These are phyloP conservation scores for Aureoboletus auriporus DNA, from an alignment of 768 basidiomycete species.

Conservation along the genomic window DNA sequence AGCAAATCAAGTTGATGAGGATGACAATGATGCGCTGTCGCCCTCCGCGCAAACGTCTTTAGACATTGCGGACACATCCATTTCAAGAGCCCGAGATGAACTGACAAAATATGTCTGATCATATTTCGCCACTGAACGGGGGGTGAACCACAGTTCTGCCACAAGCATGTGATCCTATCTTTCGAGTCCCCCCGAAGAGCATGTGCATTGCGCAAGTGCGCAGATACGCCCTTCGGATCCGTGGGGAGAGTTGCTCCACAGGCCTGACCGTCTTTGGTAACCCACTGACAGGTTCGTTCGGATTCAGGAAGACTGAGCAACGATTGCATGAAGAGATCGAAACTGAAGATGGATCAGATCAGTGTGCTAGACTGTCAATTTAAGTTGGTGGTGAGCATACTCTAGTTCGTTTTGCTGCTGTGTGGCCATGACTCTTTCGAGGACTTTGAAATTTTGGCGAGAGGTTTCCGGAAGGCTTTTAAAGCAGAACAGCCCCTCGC, in stretches of 20 bases:
- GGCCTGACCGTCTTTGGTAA: background rate
- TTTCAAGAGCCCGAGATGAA: slow-evolving; percentile 2
- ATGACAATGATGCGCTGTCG: background rate
- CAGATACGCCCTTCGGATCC: background rate
- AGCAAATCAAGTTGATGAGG: background rate
- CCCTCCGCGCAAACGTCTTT: slow-evolving; percentile 1
- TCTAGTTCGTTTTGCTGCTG: background rate
- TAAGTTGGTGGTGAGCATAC: background rate
- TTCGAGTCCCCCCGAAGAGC: background rate
- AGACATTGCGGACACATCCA: slow-evolving; percentile 1
- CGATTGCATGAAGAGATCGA: background rate
- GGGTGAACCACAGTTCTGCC: background rate
- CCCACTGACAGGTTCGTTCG: background rate
- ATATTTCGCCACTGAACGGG: background rate
- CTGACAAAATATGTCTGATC: background rate
- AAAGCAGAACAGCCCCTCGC: background rate
- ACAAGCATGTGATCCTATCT: background rate
- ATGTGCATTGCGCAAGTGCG: background rate
- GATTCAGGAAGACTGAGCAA: background rate
- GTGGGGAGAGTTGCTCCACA: background rate
- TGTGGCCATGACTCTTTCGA: background rate
- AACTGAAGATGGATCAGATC: background rate
- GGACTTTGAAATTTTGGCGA: background rate
- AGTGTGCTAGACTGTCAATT: background rate
- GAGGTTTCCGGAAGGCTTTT: background rate